Conservation (phyloP, 2,329 filamentous ascomycete species). For the Fusarium sp. region DNA sequence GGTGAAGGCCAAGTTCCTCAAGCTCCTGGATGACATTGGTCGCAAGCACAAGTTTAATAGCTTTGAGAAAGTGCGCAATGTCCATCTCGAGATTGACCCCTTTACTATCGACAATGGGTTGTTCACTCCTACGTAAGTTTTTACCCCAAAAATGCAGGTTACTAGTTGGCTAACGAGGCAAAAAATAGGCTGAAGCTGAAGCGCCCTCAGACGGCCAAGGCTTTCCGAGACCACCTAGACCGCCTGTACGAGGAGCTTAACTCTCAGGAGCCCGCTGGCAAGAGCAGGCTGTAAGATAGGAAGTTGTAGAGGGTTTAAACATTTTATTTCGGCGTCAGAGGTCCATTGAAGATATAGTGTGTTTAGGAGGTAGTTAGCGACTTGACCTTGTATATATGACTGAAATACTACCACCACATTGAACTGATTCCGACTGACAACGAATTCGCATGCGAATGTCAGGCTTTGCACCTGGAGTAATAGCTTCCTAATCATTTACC, state of each 20-base stretch:
- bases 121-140: constrained; percentile 85
- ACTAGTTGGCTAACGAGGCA: constrained; percentile 20
- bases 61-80: constrained; percentile 84
- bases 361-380: constrained; percentile 14
- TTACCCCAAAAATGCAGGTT: background rate
- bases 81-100: constrained; percentile 83
- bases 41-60: constrained; percentile 90
- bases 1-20: constrained; percentile 79
- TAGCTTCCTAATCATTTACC: background rate
- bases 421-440: background rate
- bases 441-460: background rate
- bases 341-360: background rate
- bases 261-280: constrained; percentile 22
- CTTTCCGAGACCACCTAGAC: constrained; percentile 64
- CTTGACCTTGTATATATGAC: constrained; percentile 26
- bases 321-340: constrained; percentile 13
- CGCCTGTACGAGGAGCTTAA: constrained; percentile 66
- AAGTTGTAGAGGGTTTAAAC: background rate
- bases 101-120: constrained; percentile 95
- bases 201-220: constrained; percentile 65
- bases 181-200: constrained; percentile 66
- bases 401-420: constrained; percentile 9
- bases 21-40: constrained; percentile 81
- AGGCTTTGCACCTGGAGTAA: background rate
- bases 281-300: constrained; percentile 40